Evolutionary conservation across 2,329 filamentous ascomycete genomes (phyloP).

Genomic region (Penicillium brevicompactum): DNA sequence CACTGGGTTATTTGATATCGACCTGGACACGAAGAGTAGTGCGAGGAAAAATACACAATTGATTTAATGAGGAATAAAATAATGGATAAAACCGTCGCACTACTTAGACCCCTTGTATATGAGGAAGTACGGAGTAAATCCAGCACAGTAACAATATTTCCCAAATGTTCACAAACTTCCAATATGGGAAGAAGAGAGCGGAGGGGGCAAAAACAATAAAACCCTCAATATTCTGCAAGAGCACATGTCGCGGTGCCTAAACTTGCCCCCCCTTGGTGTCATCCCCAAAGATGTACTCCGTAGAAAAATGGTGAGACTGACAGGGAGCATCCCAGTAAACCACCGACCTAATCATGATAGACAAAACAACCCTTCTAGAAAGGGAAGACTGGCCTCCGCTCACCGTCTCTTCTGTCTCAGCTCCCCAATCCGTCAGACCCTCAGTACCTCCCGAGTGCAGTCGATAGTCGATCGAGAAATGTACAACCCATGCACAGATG

Average conservation of each 20-base stretch:
- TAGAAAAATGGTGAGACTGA: neutral
- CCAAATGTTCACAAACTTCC: too few species aligned
- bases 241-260: slow-evolving; percentile 1
- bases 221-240: neutral
- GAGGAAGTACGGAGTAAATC: too few species aligned
- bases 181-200: too few species aligned
- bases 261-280: neutral
- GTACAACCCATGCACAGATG: slow-evolving; percentile 1
- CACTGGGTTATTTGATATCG: neutral
- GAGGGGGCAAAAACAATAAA: too few species aligned
- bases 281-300: neutral
- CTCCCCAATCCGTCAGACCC: neutral
- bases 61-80: too few species aligned
- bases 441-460: neutral
- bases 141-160: too few species aligned
- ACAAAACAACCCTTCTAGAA: neutral
- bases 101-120: too few species aligned
- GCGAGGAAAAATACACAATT: too few species aligned
- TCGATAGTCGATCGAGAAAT: slow-evolving; percentile 9
- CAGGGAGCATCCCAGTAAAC: neutral
- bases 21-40: neutral
- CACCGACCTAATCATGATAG: neutral
- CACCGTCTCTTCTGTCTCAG: slow-evolving; percentile 9
- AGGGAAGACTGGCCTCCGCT: neutral
- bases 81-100: too few species aligned